Conservation (phyloP, 805 yeast species). For the Peterozyma xylosa region DNA sequence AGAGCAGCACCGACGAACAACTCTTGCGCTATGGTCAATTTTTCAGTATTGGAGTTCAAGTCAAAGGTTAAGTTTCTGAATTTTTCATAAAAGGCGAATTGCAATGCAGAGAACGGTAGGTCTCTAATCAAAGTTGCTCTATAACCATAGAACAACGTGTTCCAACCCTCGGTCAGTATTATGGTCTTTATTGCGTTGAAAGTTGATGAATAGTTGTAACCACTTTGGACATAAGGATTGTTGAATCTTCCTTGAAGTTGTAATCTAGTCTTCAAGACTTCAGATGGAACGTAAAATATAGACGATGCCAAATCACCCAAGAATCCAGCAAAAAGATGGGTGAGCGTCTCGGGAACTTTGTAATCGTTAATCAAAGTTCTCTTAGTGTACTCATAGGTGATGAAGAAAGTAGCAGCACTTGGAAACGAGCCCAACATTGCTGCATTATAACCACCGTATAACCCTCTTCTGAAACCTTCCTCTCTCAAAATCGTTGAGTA, state of each 20-base stretch:
- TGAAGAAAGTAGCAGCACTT: conserved; percentile 89
- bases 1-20: conserved; percentile 90
- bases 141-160: conserved; percentile 81
- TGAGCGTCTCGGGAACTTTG: conserved; percentile 65
- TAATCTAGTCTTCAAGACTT: conserved; percentile 85
- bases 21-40: conserved; percentile 54
- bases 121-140: conserved; percentile 91
- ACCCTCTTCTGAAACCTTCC: conserved; percentile 80
- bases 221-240: conserved; percentile 70
- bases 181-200: conserved; percentile 65
- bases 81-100: conserved; percentile 90
- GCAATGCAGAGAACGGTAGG: conserved; percentile 91
- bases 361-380: conserved; percentile 57
- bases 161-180: conserved; percentile 59
- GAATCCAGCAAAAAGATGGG: conserved; percentile 82
- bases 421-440: conserved; percentile 93
- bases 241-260: conserved; percentile 88
- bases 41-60: conserved; percentile 22
- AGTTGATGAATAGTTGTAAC: conserved; percentile 80
- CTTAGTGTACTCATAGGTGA: conserved; percentile 80
- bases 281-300: conserved; percentile 88
- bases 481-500: conserved; percentile 66
- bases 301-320: conserved; percentile 91
- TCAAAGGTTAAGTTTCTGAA: conserved; percentile 55
- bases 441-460: conserved; percentile 89